Percentiles rank a stretch among this genome's conserved stretches.
These are phyloP conservation scores for Acacia melanoxylon DNA, from an alignment of 306 rosid genomes.

Conservation along the genomic window DNA sequence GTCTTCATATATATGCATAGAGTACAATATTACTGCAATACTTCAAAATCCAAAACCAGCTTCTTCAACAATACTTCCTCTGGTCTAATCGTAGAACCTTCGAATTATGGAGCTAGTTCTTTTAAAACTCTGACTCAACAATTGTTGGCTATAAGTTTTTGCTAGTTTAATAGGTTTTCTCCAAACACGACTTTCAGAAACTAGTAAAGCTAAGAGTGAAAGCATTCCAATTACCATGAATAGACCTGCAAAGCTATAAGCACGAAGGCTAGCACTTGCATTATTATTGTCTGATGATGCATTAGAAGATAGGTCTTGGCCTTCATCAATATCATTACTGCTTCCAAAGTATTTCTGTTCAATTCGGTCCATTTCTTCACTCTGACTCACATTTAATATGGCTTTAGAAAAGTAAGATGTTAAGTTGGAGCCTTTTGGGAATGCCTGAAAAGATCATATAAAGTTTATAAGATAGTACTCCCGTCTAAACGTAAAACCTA, in stretches of 20 bases:
- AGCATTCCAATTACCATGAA: conserved; percentile 24
- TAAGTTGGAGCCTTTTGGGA: neutral
- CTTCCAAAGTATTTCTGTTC: conserved; percentile 14
- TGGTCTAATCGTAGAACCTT: neutral
- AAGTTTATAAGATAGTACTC: too few species aligned
- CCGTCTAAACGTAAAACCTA: too few species aligned
- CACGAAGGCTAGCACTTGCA: neutral
- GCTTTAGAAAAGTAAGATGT: conserved; percentile 30
- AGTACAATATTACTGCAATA: too few species aligned
- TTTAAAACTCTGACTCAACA: neutral
- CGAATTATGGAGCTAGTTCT: neutral
- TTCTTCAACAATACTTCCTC: neutral
- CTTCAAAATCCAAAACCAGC: neutral
- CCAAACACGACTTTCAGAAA: conserved; percentile 16
- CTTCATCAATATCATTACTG: neutral
- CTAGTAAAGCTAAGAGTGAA: neutral
- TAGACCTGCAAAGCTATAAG: conserved; percentile 21
- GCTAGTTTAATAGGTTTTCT: neutral
- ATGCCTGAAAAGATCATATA: conserved; percentile 4
- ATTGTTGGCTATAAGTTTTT: neutral
- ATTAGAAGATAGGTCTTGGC: neutral
- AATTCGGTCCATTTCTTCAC: neutral
- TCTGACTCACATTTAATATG: conserved; percentile 5
- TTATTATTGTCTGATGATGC: neutral
- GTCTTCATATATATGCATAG: too few species aligned